These are phyloP conservation scores for Mortierella sp. DNA, from an alignment of 371 early-diverging fungal genomes.

Conservation along the genomic window DNA sequence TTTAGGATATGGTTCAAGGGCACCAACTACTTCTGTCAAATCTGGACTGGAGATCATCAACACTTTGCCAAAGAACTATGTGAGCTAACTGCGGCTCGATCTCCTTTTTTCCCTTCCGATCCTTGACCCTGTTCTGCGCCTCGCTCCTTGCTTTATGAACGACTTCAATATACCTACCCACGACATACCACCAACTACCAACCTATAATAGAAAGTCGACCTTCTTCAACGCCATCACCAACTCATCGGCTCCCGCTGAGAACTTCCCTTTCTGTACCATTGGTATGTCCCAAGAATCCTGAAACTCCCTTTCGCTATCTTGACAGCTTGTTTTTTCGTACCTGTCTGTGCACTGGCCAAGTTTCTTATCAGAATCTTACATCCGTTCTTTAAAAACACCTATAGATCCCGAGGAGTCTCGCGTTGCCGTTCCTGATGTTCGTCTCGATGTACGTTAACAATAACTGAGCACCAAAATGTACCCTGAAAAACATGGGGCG, in stretches of 20 bases:
- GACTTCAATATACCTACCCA: background rate
- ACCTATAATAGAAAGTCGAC: slow-evolving; percentile 80
- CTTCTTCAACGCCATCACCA: slow-evolving; percentile 93
- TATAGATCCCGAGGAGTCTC: slow-evolving; percentile 87
- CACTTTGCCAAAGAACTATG: background rate
- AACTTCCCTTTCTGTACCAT: slow-evolving; percentile 85
- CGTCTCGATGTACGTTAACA: slow-evolving; percentile 72
- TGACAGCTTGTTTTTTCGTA: background rate
- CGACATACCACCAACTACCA: background rate
- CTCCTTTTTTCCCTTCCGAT: background rate
- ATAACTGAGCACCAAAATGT: background rate
- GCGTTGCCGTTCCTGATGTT: slow-evolving; percentile 87
- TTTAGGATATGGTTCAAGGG: background rate
- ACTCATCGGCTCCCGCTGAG: slow-evolving; percentile 84
- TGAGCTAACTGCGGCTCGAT: slow-evolving; percentile 17
- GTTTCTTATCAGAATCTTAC: background rate
- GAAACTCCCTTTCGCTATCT: background rate
- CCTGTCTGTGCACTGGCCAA: background rate
- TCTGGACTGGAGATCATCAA: background rate
- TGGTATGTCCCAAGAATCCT: slow-evolving; percentile 42
- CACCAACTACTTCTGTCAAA: background rate
- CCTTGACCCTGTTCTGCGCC: background rate
- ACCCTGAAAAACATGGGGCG: background rate
- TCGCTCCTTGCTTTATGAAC: background rate
- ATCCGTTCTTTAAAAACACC: background rate